Evolutionary conservation across 352 stramenopile species (phyloP), one percentile per base, ranked within the genome.

Genomic region (Pythium scleroteichum): DNA sequence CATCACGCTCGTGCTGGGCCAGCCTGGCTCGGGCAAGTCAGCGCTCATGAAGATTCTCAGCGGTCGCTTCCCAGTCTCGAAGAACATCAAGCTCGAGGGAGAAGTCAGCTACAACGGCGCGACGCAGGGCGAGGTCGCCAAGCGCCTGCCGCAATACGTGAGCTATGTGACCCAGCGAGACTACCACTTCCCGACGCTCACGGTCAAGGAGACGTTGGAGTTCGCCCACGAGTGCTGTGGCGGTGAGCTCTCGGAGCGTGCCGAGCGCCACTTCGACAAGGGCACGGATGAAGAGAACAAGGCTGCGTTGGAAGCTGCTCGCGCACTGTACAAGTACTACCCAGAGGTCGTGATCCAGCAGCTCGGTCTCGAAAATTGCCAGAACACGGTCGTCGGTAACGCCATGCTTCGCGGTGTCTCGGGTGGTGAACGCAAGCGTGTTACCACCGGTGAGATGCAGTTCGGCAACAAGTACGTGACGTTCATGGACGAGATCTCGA

Each of bases 401-500:
- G 72, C 58, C 2, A 59, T 90, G 4, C 51, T 64, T 40, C 68
- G 78, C 23, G 79, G 79, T n/a, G 66, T 89, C 2, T 86, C 73
- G 45, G 81, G 81, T 10, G 81, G 78, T 4, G 76, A 90, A 48
- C 69, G 76, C 29, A 86, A 85, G 62, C 75, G 81, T n/a, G 72
- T 88, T 39, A 88, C 80, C 16, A 79, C 64, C 3, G 79, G 73
- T 13, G 74, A 87, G 76, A 97, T 98, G 78, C 69, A 87, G 26
- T 80, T 90, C 35, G 68, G 72, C 13, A 59, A 73, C 38, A 74
- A 78, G 59, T 76, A 71, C 17, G 75, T 97, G 19, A 50, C 82
- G 8, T 76, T 92, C 48, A 83, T 85, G 67, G 92, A 98, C 68
- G 84, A 95, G 73, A 96, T 98, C 63, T 92, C 75, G 47, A 98